A percentile compares a stretch with the other conserved stretches of the same genome.
Conservation (phyloP, 345 rosid species). For the Ailanthus altissimus region DNA sequence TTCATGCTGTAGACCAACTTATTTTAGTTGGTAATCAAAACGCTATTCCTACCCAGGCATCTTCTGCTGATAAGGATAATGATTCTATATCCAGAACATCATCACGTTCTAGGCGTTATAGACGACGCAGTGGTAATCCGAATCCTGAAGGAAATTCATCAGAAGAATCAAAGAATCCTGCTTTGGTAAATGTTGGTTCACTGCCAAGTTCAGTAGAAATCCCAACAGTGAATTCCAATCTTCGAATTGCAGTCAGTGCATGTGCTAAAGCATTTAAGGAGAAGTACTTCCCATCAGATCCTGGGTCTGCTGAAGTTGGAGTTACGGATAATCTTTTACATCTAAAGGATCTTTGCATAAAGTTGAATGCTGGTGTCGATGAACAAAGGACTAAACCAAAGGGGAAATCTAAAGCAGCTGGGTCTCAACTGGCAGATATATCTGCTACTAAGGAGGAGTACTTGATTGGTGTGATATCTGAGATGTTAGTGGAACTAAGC, state of each 20-base stretch:
- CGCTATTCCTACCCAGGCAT: slow-evolving; percentile 42
- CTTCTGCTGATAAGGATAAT: slow-evolving; percentile 73
- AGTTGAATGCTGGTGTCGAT: slow-evolving; percentile 73
- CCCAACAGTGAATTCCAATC: slow-evolving; percentile 64
- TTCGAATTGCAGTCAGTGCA: slow-evolving; percentile 72
- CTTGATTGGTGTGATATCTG: slow-evolving; percentile 72
- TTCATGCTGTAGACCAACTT: slow-evolving; percentile 98
- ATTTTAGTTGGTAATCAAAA: slow-evolving; percentile 65
- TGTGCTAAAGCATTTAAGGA: slow-evolving; percentile 91
- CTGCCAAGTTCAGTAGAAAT: slow-evolving; percentile 68
- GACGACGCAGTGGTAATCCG: slow-evolving; percentile 72
- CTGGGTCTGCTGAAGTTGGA: slow-evolving; percentile 76
- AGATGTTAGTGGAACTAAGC: slow-evolving; percentile 80
- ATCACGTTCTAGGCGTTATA: slow-evolving; percentile 86
- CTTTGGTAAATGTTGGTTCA: slow-evolving; percentile 56
- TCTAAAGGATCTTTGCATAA: slow-evolving; percentile 78
- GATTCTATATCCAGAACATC: slow-evolving; percentile 64
- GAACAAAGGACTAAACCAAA: slow-evolving; percentile 83
- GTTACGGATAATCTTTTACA: slow-evolving; percentile 92
- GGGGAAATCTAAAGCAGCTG: slow-evolving; percentile 86
- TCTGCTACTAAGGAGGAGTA: slow-evolving; percentile 78
- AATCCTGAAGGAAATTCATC: slow-evolving; percentile 63
- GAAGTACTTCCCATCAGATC: slow-evolving; percentile 76
- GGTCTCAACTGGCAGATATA: slow-evolving; percentile 49
- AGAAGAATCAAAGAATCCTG: slow-evolving; percentile 66